Percentiles rank a stretch among this genome's conserved stretches.
Conservation (phyloP, 768 basidiomycete species). For the Filobasidium wieringae region DNA sequence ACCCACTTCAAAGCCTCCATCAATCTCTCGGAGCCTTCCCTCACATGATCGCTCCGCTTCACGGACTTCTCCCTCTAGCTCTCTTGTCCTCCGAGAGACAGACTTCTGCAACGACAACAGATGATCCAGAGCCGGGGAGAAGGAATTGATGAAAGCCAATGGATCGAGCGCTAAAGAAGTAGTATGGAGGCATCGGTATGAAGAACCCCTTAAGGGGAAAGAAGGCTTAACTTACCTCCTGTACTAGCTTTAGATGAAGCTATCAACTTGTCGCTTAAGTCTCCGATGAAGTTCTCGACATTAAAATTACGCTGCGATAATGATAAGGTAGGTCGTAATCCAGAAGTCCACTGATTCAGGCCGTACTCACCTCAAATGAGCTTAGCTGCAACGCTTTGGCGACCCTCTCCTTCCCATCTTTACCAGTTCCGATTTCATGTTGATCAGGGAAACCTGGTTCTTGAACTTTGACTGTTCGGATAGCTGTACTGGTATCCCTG, state of each 20-base stretch:
- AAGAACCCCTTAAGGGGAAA: neutral
- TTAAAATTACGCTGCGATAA: slow-evolving; percentile 47
- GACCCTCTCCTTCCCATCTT: neutral
- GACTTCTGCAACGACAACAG: slow-evolving; percentile 77
- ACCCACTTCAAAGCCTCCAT: slow-evolving; percentile 81
- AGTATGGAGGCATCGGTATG: neutral
- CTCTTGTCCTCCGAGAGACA: slow-evolving; percentile 78
- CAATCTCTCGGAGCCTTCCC: slow-evolving; percentile 82
- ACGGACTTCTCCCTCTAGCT: slow-evolving; percentile 81
- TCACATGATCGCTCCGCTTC: slow-evolving; percentile 86
- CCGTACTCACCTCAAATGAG: slow-evolving; percentile 40
- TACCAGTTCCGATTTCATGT: neutral
- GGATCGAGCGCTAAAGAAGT: slow-evolving; percentile 68
- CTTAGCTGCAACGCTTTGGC: slow-evolving; percentile 38
- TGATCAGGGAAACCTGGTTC: neutral
- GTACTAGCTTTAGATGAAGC: slow-evolving; percentile 67
- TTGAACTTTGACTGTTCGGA: neutral
- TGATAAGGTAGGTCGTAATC: neutral
- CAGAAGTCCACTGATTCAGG: neutral
- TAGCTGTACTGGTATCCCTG: neutral
- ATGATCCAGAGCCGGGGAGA: slow-evolving; percentile 80
- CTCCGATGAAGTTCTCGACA: slow-evolving; percentile 75
- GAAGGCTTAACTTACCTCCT: slow-evolving; percentile 53
- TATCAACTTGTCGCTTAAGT: slow-evolving; percentile 78
- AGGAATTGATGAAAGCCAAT: slow-evolving; percentile 79